Evolutionary conservation across 495 filamentous ascomycete genomes (phyloP), one percentile per base, ranked within the genome.

Genomic region (Terfezia boudieri): DNA sequence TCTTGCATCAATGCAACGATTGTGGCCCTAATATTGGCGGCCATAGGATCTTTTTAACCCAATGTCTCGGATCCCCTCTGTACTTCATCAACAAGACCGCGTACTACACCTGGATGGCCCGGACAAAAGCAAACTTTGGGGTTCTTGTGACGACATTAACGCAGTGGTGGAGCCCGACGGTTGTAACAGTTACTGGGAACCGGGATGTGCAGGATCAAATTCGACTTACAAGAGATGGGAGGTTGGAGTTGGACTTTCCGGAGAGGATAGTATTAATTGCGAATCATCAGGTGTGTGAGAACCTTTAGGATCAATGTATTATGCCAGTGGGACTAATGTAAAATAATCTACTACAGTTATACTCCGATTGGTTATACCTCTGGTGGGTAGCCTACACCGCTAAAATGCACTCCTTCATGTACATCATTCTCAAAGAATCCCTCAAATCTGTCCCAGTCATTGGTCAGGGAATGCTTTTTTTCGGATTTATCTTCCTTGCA

Each of bases 331-430:
- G 43, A 48, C 17, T 14, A 50, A 43, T 23, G 26, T 32, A 37
- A 36, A 38, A 37, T 48, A 53, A 53, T 62, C 48, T 20, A 0
- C 36, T 26, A n/a, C 51, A 74, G 73, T 75, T 90, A 51, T 90
- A 90, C 60, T 85, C 84, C 7, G 84, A 90, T 67, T 90, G 84
- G 84, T 66, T 89, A 10, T 90, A 90, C 63, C 71, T 90, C 11
- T 90, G 84, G 84, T 90, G 84, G 83, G 76, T 82, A 16, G 80
- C 80, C 22, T 90, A 89, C 59, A 79, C 84, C 23, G 74, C 79
- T 23, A 67, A 71, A 46, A 81, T 82, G 73, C 83, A 87, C 57
- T 85, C 85, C n/a, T 80, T 83, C 54, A 69, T 90, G 55, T 89
- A 80, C 66, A 88, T 90, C 58, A 86, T 90, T 60, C 67, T 89